Evolutionary conservation across 2,329 filamentous ascomycete genomes (phyloP).

Genomic region (Cercospora canescens): DNA sequence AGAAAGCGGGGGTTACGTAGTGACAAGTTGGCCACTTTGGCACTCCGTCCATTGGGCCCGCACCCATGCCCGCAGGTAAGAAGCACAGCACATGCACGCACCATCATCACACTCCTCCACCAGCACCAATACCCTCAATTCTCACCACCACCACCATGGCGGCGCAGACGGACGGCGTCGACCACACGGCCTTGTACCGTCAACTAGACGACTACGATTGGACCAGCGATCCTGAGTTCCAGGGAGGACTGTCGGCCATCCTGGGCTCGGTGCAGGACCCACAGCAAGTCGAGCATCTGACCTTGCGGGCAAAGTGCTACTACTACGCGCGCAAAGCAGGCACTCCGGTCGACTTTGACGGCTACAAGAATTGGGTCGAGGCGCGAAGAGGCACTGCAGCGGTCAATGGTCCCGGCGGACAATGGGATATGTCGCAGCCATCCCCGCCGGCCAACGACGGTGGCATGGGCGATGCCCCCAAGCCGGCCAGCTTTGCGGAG

Average conservation of each 20-base stretch:
- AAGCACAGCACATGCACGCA: neutral
- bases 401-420: neutral
- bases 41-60: neutral
- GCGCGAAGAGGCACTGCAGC: slow-evolving; percentile 10
- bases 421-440: neutral
- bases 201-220: slow-evolving; percentile 68
- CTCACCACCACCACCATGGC: slow-evolving; percentile 24
- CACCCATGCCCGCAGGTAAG: neutral
- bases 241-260: slow-evolving; percentile 66
- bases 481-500: slow-evolving; percentile 80
- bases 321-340: slow-evolving; percentile 57
- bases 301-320: slow-evolving; percentile 67
- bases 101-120: too few species aligned
- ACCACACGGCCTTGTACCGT: slow-evolving; percentile 48
- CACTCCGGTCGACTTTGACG: slow-evolving; percentile 61
- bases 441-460: slow-evolving; percentile 12
- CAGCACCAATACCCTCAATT: too few species aligned
- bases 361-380: slow-evolving; percentile 66
- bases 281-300: slow-evolving; percentile 57
- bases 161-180: slow-evolving; percentile 18
- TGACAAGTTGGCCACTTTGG: too few species aligned
- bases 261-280: slow-evolving; percentile 59
- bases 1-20: too few species aligned
- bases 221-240: slow-evolving; percentile 67
- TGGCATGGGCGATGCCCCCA: slow-evolving; percentile 58